Conservation (phyloP, 441 rosid species). For the Syzygium malaccense region DNA sequence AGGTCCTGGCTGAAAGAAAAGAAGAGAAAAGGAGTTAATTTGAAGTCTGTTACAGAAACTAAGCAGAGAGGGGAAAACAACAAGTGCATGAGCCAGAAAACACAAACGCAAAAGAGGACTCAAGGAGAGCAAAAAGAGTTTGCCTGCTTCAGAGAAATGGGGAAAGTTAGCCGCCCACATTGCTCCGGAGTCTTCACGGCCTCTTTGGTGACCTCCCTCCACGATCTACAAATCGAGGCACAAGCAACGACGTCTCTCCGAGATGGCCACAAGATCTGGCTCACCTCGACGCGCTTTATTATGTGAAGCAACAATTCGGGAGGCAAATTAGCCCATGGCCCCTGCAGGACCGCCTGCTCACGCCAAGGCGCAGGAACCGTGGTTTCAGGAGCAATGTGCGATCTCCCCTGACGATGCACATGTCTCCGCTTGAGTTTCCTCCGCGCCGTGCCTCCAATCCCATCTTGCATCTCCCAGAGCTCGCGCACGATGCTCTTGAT, state of each 20-base stretch:
- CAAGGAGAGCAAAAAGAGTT: too few relatives aligned
- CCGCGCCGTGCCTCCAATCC: slow-evolving; percentile 19
- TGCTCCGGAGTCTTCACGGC: slow-evolving; percentile 59
- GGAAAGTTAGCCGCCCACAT: slow-evolving; percentile 70
- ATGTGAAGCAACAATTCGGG: slow-evolving; percentile 72
- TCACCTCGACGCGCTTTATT: slow-evolving; percentile 51
- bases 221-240: slow-evolving; percentile 73
- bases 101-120: not conserved
- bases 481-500: slow-evolving; percentile 52
- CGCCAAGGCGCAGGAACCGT: not conserved
- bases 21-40: not conserved
- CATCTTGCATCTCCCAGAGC: slow-evolving; percentile 38
- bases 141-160: slow-evolving; percentile 80
- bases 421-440: slow-evolving; percentile 18
- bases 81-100: not conserved
- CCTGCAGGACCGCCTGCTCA: slow-evolving; percentile 10
- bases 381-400: slow-evolving; percentile 67
- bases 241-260: slow-evolving; percentile 81
- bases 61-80: not conserved
- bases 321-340: slow-evolving; percentile 74
- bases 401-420: slow-evolving; percentile 34
- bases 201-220: slow-evolving; percentile 69
- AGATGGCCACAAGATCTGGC: slow-evolving; percentile 59
- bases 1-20: slow-evolving; percentile 65
- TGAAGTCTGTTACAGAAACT: not conserved